Conservation (phyloP, 129 eudicot genomes). For the Artemisia tridentata region DNA sequence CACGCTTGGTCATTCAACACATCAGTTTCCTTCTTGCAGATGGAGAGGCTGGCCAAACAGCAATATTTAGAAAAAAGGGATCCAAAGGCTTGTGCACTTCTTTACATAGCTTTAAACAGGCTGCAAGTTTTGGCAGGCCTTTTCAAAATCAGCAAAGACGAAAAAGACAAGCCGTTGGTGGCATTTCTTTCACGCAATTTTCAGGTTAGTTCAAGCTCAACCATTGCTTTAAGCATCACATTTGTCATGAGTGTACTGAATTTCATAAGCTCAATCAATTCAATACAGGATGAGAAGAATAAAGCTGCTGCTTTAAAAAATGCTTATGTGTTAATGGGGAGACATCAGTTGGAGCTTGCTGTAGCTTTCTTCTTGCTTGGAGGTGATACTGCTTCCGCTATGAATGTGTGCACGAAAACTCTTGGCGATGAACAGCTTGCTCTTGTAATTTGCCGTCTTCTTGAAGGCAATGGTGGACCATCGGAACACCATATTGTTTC, state of each 20-base stretch:
- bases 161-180: slow-evolving; percentile 92
- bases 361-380: slow-evolving; percentile 96
- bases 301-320: slow-evolving; percentile 97
- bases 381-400: slow-evolving; percentile 88
- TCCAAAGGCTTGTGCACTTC: slow-evolving; percentile 92
- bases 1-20: slow-evolving; percentile 13
- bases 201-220: slow-evolving; percentile 52
- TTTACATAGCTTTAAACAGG: slow-evolving; percentile 88
- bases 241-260: background rate
- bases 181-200: slow-evolving; percentile 90
- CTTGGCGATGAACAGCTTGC: slow-evolving; percentile 98
- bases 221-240: slow-evolving; percentile 13
- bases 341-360: slow-evolving; percentile 95
- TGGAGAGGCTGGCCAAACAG: slow-evolving; percentile 93
- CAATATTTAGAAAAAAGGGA: slow-evolving; percentile 75
- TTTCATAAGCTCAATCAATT: slow-evolving; percentile 3
- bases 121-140: slow-evolving; percentile 95
- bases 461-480: slow-evolving; percentile 82
- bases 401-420: slow-evolving; percentile 86
- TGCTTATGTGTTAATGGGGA: slow-evolving; percentile 94
- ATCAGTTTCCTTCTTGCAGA: slow-evolving; percentile 44
- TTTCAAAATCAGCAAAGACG: slow-evolving; percentile 88
- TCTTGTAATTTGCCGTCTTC: slow-evolving; percentile 89
- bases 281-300: slow-evolving; percentile 82
- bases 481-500: slow-evolving; percentile 62